Evolutionary conservation across 176 grass and related monocot genomes (phyloP), one percentile per base, ranked within the genome.

Genomic region (Oryza meyeriana): DNA sequence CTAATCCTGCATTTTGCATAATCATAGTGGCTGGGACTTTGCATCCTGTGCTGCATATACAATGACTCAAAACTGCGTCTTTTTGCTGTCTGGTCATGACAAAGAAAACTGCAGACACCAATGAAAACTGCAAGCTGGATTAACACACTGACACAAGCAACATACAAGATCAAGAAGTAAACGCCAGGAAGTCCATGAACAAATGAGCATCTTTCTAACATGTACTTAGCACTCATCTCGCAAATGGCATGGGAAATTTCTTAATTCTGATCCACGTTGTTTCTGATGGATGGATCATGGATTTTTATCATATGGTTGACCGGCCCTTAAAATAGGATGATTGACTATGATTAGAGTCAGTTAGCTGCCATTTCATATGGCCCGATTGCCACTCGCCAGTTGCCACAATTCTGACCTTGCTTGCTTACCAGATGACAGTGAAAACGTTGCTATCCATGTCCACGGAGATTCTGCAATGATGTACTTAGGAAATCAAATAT

Each of bases 271-370:
- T n/a, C 18, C 52, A 24, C 52, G 52, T 58, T 58, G 52, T 20
- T 58, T 58, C 6, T 58, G 52, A 66, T 34, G 62, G 42, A 75
- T 29, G 16, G 27, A 72, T 38, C 35, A 41, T 65, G 42, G 12
- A 32, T 42, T 2, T 77, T 69, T 69, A 42, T 61, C 3, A 55
- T 42, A 69, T 77, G 73, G 64, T 77, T 84, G 73, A 84, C 73
- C 35, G 13, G 22, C 42, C 13, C 12, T 50, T 73, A 45, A 29
- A 29, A 13, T 14, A 64, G 10, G 27, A 64, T 64, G 26, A 29
- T 64, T 64, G 61, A 64, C 61, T 64, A 29, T 27, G 9, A 64
- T 64, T 64, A 3, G 61, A 28, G 61, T 29, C 61, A 64, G 61
- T 14, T 29, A 13, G 61, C 61, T 64, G 61, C 61, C 11, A 29